Conservation (phyloP, 164 flowering plant genomes). For the Annona squamosa region DNA sequence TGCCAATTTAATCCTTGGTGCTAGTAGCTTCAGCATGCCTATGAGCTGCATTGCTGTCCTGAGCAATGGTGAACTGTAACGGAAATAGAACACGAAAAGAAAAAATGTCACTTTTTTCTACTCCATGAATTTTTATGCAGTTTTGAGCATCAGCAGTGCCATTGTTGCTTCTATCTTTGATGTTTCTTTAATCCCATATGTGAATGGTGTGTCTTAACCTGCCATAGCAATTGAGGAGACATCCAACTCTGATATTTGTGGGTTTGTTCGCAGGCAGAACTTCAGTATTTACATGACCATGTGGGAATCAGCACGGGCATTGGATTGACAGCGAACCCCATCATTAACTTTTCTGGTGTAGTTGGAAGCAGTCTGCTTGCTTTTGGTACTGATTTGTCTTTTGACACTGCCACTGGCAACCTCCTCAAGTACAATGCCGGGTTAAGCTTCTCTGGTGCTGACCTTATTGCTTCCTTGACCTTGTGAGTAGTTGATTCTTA, state of each 20-base stretch:
- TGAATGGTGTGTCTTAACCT: background rate
- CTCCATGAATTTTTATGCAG: background rate
- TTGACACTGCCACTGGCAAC: slow-evolving; percentile 57
- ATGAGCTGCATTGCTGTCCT: background rate
- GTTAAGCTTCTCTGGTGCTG: slow-evolving; percentile 39
- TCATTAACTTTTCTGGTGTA: slow-evolving; percentile 66
- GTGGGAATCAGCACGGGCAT: slow-evolving; percentile 63
- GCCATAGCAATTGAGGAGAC: background rate
- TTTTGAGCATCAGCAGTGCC: background rate
- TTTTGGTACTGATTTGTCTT: slow-evolving; percentile 56
- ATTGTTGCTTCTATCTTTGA: background rate
- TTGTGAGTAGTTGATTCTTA: slow-evolving; percentile 37
- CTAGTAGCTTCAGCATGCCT: background rate
- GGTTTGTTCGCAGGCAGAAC: slow-evolving; percentile 35
- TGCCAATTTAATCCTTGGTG: background rate
- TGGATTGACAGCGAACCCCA: slow-evolving; percentile 67
- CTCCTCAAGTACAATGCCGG: slow-evolving; percentile 58
- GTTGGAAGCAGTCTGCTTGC: slow-evolving; percentile 38
- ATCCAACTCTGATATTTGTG: background rate
- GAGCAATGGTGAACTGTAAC: background rate
- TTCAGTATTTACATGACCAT: slow-evolving; percentile 65
- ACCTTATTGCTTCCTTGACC: slow-evolving; percentile 55
- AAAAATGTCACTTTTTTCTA: background rate
- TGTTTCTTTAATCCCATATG: no score
- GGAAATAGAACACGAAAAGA: background rate